Percentiles rank a stretch among this genome's conserved stretches.
Conservation (phyloP, 2,329 filamentous ascomycete genomes). For the Cryphonectria parasitica region DNA sequence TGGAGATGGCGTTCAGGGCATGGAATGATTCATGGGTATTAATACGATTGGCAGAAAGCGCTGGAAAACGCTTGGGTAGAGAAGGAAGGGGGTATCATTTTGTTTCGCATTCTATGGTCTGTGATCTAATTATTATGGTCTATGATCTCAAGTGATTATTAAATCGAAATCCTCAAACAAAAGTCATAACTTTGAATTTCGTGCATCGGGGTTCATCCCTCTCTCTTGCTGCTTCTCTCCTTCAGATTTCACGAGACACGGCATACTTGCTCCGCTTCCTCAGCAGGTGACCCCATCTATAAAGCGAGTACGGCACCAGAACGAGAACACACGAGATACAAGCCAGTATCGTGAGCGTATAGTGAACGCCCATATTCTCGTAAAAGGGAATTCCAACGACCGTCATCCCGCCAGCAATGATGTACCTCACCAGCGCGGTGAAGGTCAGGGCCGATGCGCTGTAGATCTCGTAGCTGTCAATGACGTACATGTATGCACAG, state of each 20-base stretch:
- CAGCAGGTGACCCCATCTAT: slow-evolving; percentile 32
- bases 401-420: slow-evolving; percentile 40
- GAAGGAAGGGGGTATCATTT: background rate
- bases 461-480: slow-evolving; percentile 41
- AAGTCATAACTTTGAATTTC: background rate
- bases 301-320: slow-evolving; percentile 38
- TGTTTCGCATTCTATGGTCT: background rate
- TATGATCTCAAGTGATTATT: background rate
- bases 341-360: slow-evolving; percentile 40
- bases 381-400: slow-evolving; percentile 42
- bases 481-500: slow-evolving; percentile 43
- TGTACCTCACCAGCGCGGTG: slow-evolving; percentile 38
- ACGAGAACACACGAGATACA: slow-evolving; percentile 37
- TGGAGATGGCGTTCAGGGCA: background rate
- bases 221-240: background rate
- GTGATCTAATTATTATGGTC: background rate
- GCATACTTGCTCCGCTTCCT: slow-evolving; percentile 26
- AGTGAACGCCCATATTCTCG: slow-evolving; percentile 39
- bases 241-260: slow-evolving; percentile 24
- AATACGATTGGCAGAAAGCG: background rate
- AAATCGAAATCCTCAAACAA: background rate
- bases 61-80: background rate
- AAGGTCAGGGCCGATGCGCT: slow-evolving; percentile 41
- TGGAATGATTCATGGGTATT: background rate
- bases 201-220: background rate